Percentiles rank a stretch among this genome's conserved stretches.
Conservation (phyloP, 495 filamentous ascomycete species). For the Hypoxylon trugodes region DNA sequence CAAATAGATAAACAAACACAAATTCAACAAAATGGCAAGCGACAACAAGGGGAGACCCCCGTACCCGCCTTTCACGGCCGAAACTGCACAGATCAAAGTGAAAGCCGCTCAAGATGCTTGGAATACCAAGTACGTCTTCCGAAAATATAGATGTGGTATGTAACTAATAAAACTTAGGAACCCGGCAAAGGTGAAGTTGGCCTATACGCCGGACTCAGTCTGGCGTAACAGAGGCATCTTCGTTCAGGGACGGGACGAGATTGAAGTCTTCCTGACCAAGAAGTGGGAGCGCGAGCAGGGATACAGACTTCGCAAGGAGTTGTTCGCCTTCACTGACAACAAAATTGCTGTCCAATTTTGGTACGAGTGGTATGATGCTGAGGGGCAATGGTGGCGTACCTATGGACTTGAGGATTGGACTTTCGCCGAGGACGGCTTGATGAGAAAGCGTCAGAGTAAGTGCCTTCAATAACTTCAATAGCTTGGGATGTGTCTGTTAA, state of each 20-base stretch:
- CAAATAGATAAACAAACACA: background rate
- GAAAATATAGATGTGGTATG: background rate
- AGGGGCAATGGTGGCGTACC: conserved; percentile 87
- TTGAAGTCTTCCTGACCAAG: conserved; percentile 73
- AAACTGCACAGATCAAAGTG: conserved; percentile 79
- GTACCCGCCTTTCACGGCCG: conserved; percentile 81
- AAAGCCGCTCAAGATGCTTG: conserved; percentile 86
- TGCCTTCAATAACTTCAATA: background rate
- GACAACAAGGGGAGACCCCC: conserved; percentile 46
- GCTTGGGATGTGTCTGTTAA: background rate
- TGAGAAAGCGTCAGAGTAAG: conserved; percentile 79
- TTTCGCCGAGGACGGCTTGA: conserved; percentile 78
- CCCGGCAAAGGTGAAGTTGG: conserved; percentile 68
- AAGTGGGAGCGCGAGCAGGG: conserved; percentile 81
- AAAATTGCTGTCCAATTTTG: conserved; percentile 90
- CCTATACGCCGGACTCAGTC: conserved; percentile 79
- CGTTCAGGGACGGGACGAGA: conserved; percentile 71
- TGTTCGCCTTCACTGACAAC: conserved; percentile 78
- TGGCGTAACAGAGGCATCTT: conserved; percentile 85
- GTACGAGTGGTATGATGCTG: conserved; percentile 83
- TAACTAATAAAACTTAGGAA: conserved; percentile 55
- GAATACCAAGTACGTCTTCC: conserved; percentile 73
- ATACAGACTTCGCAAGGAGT: conserved; percentile 85
- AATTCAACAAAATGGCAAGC: conserved; percentile 21
- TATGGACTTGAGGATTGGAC: conserved; percentile 96